Conservation (phyloP, 2,329 filamentous ascomycete genomes). For the Magnaporthiopsis rhizophila region DNA sequence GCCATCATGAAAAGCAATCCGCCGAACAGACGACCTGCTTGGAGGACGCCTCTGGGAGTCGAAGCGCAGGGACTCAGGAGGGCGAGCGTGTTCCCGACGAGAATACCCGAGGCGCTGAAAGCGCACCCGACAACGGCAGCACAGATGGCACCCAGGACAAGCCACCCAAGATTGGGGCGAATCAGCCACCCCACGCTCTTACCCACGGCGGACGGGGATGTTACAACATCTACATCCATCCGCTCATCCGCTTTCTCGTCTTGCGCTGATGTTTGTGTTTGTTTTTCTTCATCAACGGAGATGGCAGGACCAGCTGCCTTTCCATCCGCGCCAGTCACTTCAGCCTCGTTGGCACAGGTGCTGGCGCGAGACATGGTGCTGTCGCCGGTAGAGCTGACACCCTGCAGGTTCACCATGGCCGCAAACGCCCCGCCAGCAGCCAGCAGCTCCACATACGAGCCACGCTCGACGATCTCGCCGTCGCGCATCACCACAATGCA, state of each 20-base stretch:
- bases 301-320: not conserved
- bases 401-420: slow-evolving; percentile 31
- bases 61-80: slow-evolving; percentile 45
- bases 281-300: not conserved
- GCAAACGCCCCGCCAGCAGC: slow-evolving; percentile 35
- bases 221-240: not conserved
- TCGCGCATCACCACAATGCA: slow-evolving; percentile 51
- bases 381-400: slow-evolving; percentile 8
- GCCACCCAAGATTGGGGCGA: slow-evolving; percentile 26
- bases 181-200: slow-evolving; percentile 13
- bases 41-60: slow-evolving; percentile 35
- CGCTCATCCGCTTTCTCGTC: not conserved
- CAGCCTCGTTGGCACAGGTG: not conserved
- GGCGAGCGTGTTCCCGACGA: slow-evolving; percentile 55
- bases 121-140: slow-evolving; percentile 47
- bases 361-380: slow-evolving; percentile 1
- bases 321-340: not conserved
- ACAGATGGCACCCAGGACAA: slow-evolving; percentile 40
- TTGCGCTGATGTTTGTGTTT: not conserved
- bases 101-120: slow-evolving; percentile 47
- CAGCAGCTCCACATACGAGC: slow-evolving; percentile 46
- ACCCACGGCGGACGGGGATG: slow-evolving; percentile 1
- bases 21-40: slow-evolving; percentile 43
- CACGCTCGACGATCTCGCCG: slow-evolving; percentile 48
- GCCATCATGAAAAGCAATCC: slow-evolving; percentile 54